These are phyloP conservation scores for Leptographium radiaticola DNA, from an alignment of 2,329 filamentous ascomycete genomes.

Conservation along the genomic window DNA sequence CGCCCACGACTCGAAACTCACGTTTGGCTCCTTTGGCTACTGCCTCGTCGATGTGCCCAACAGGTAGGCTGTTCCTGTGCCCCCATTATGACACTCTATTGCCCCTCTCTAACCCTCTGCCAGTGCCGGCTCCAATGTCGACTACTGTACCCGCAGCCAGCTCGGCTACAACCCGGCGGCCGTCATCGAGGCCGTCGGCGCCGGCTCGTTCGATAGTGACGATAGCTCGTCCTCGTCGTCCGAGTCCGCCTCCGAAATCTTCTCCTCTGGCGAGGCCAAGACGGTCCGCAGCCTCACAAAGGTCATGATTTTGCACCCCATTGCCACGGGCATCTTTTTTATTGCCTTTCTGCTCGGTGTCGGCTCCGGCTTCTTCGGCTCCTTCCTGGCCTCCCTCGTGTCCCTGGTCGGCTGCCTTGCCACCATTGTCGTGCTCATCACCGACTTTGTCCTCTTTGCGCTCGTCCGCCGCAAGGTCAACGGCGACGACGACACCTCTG, in stretches of 20 bases:
- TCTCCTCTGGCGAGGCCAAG: constrained; percentile 25
- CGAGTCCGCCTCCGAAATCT: constrained; percentile 25
- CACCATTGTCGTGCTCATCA: constrained; percentile 33
- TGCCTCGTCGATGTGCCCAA: constrained; percentile 24
- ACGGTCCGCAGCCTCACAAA: constrained; percentile 32
- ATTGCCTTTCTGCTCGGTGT: constrained; percentile 43
- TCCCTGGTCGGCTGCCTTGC: constrained; percentile 35
- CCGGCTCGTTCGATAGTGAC: background rate
- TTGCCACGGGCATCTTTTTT: constrained; percentile 44
- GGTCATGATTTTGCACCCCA: constrained; percentile 49
- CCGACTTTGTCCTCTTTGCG: constrained; percentile 45
- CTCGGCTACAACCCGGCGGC: constrained; percentile 44
- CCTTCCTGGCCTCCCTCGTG: constrained; percentile 35
- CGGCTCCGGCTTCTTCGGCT: constrained; percentile 36
- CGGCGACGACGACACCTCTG: constrained; percentile 30
- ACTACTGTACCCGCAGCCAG: constrained; percentile 31
- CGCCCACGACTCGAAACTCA: constrained; percentile 22
- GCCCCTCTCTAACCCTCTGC: constrained; percentile 6
- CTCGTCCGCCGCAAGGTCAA: constrained; percentile 42
- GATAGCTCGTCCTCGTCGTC: constrained; percentile 8
- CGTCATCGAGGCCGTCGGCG: constrained; percentile 21
- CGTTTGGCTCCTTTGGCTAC: constrained; percentile 49
- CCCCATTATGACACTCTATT: background rate
- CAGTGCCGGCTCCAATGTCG: constrained; percentile 18
- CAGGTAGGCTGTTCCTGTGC: background rate